Evolutionary conservation across 257 asterid species (phyloP).

Genomic region (Rhazya stricta): DNA sequence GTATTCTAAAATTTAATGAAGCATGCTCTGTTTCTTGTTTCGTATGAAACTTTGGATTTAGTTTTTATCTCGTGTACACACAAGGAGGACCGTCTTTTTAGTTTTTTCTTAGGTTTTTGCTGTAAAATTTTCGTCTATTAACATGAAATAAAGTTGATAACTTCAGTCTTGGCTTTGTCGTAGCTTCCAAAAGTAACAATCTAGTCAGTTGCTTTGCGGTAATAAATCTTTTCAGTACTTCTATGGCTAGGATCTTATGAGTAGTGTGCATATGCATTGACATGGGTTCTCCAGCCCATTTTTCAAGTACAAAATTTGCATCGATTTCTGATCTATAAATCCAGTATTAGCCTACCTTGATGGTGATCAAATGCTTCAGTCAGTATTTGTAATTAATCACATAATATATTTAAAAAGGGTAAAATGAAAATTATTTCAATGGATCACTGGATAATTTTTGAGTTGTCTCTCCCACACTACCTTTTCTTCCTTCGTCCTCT

Average conservation of each 20-base stretch:
- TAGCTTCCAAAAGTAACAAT: background rate
- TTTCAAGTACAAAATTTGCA: background rate
- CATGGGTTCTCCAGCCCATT: background rate
- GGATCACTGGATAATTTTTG: background rate
- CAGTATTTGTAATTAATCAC: background rate
- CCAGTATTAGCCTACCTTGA: background rate
- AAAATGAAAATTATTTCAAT: background rate
- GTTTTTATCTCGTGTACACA: background rate
- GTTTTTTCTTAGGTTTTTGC: background rate
- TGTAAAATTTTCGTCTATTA: background rate
- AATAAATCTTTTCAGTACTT: background rate
- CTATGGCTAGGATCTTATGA: background rate
- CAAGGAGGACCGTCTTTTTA: background rate
- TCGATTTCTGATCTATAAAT: background rate
- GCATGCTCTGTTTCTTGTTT: background rate
- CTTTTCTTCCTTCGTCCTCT: background rate
- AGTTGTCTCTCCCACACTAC: background rate
- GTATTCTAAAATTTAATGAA: background rate
- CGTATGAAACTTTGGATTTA: background rate
- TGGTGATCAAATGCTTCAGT: background rate
- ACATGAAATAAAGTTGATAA: background rate
- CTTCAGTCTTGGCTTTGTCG: background rate
- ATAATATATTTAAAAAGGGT: background rate
- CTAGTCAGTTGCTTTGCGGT: background rate
- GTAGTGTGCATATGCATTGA: background rate